Evolutionary conservation across 805 yeast species (phyloP).

Genomic region (Tetrapisispora pingtungensis): DNA sequence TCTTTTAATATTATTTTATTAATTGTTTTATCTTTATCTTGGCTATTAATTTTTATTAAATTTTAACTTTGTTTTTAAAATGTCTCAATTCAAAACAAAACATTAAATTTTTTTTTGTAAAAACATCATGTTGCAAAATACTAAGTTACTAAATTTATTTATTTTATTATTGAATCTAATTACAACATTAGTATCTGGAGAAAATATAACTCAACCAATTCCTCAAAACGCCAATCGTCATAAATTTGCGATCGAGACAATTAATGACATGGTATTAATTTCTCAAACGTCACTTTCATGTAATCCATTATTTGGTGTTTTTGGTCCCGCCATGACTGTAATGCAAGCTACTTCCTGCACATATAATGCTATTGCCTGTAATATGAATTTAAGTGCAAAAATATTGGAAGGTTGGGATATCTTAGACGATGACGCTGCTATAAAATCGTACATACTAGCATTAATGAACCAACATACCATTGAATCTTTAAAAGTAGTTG

Average conservation of each 20-base stretch:
- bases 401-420: constrained; percentile 4
- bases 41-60: no score
- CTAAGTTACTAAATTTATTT: background rate
- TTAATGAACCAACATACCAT: background rate
- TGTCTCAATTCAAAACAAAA: no score
- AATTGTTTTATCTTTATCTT: no score
- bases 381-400: constrained; percentile 1
- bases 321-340: background rate
- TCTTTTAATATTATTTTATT: background rate
- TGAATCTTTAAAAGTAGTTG: background rate
- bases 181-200: background rate
- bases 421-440: background rate
- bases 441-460: background rate
- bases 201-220: background rate
- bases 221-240: constrained; percentile 1
- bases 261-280: constrained; percentile 1
- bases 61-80: no score
- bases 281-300: constrained; percentile 2
- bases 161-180: background rate
- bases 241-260: background rate
- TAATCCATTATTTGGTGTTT: constrained; percentile 1
- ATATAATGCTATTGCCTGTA: constrained; percentile 2
- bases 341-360: constrained; percentile 1
- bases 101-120: background rate
- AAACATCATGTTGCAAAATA: no score